Evolutionary conservation across 2,329 filamentous ascomycete genomes (phyloP), one percentile per base, ranked within the genome.

Genomic region (Pseudogymnoascus sp.): DNA sequence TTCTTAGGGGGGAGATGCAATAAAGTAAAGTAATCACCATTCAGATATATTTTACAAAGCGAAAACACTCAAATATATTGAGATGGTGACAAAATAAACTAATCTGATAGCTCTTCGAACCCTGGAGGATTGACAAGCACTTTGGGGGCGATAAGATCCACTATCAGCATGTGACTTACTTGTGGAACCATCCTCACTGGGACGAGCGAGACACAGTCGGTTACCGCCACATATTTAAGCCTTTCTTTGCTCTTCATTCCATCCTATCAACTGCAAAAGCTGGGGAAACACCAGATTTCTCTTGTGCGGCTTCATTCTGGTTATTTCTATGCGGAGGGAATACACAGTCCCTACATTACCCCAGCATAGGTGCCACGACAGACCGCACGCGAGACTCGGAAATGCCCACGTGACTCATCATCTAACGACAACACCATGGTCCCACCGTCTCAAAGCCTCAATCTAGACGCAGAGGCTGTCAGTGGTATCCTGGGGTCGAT

Each of bases 401-500:
- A 51, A 51, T 51, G 45, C 23, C 45, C 45, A 51, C 45, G 45
- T 51, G 45, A 51, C 45, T 51, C 45, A 51, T 51, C 5, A 10
- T 51, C 2, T 10, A 51, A 51, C 45, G 7, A 16, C 45, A 51
- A 37, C 29, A 26, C 57, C 16, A 60, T 60, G 57, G 16, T 60
- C 29, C 81, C 81, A 39, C 81, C 81, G 51, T 76, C 80, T 7
- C 78, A 80, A 70, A 77, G 77, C 66, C 74, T 83, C 67, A 88
- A 89, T 75, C 81, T 97, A 69, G 90, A 96, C 75, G 87, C 96
- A 65, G 90, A 95, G 73, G 92, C 93, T 66, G 86, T 97, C 71
- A 96, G 91, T 70, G 93, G 93, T 63, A 97, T 97, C 70, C 92
- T 89, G 77, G 93, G 89, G 88, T 96, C 93, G 7, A 93, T 99